A percentile compares a stretch with the other conserved stretches of the same genome.
Conservation (phyloP, 257 asterid genomes). For the Solanum chilense region DNA sequence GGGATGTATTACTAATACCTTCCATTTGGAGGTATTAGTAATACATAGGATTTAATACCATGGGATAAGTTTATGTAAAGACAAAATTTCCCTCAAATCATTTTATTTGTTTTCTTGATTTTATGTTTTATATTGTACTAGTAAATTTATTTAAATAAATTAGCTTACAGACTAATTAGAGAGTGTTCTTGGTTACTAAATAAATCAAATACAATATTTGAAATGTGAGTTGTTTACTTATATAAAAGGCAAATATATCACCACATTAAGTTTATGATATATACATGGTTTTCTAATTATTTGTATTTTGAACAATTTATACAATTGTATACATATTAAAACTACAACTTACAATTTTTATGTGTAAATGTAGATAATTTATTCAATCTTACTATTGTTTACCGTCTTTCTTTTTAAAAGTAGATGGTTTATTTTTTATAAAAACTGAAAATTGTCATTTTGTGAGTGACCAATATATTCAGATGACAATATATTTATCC, state of each 20-base stretch:
- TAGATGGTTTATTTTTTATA: no score
- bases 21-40: neutral
- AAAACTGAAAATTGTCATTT: neutral
- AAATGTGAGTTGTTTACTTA: neutral
- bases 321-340: neutral
- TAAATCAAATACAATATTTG: neutral
- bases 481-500: neutral
- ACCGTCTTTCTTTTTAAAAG: no score
- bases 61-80: neutral
- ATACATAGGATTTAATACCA: neutral
- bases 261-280: neutral
- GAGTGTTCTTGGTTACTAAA: neutral
- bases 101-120: neutral
- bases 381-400: no score
- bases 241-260: neutral
- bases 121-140: neutral
- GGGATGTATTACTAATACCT: neutral
- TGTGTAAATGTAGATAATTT: neutral
- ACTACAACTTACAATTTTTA: neutral
- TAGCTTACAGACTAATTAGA: neutral
- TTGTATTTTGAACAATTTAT: neutral
- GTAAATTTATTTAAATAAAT: neutral
- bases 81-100: neutral
- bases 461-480: neutral
- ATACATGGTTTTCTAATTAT: no score